Conservation (phyloP, 352 stramenopile genomes). For the Globisporangium cystogenes region DNA sequence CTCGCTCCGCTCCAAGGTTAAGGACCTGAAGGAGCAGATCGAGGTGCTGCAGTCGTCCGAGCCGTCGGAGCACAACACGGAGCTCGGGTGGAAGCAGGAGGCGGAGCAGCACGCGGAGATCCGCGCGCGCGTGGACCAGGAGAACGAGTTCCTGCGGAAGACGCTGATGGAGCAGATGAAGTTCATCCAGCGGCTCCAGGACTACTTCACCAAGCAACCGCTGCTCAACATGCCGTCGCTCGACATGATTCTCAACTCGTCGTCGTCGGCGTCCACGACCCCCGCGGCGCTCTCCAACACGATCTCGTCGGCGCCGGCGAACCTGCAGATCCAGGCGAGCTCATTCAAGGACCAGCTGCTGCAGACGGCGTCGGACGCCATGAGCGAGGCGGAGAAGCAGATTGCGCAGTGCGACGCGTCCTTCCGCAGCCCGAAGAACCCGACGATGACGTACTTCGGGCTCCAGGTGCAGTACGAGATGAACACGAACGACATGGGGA, state of each 20-base stretch:
- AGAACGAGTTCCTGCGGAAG: conserved; percentile 87
- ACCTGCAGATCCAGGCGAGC: conserved; percentile 68
- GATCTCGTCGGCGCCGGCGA: conserved; percentile 44
- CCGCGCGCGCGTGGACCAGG: conserved; percentile 80
- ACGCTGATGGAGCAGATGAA: conserved; percentile 91
- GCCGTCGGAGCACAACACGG: conserved; percentile 86
- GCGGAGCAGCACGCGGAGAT: conserved; percentile 87
- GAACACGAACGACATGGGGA: conserved; percentile 81
- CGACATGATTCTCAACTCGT: conserved; percentile 83
- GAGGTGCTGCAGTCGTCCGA: conserved; percentile 86
- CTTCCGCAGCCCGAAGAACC: conserved; percentile 80
- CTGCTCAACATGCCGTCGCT: conserved; percentile 86
- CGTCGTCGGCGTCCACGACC: conserved; percentile 48
- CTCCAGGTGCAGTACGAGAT: conserved; percentile 88
- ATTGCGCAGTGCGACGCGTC: conserved; percentile 64
- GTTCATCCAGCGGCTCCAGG: conserved; percentile 86
- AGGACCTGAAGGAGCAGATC: conserved; percentile 88
- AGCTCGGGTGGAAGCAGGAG: conserved; percentile 87
- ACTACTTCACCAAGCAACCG: conserved; percentile 89
- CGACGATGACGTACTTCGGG: conserved; percentile 87
- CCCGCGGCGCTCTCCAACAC: conserved; percentile 62
- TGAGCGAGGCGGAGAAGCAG: conserved; percentile 53
- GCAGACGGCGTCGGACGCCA: conserved; percentile 57
- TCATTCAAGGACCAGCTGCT: conserved; percentile 78
- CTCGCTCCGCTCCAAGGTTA: conserved; percentile 79